A percentile compares a stretch with the other conserved stretches of the same genome.
Evolutionary conservation across 1,139 yeast species (phyloP).

Genomic region (Taphrina pruni): DNA sequence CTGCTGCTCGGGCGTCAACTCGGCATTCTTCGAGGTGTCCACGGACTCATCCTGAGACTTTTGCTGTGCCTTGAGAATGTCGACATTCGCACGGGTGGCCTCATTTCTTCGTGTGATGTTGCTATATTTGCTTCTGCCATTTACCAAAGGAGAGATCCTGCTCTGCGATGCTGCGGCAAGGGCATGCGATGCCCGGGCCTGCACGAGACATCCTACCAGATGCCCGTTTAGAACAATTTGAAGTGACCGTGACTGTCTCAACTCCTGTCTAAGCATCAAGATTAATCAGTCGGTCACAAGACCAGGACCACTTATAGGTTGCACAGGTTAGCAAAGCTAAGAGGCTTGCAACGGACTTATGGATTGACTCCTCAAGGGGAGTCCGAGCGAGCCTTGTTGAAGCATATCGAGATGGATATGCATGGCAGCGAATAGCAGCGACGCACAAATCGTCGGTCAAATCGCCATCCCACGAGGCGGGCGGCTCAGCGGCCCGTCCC

Average conservation of each 20-base stretch:
- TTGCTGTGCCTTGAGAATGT: slow-evolving; percentile 15
- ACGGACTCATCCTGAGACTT: slow-evolving; percentile 14
- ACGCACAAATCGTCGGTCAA: not conserved
- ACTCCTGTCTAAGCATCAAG: slow-evolving; percentile 25
- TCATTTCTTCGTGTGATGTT: not conserved
- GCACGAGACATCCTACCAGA: slow-evolving; percentile 2
- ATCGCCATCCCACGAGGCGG: not conserved
- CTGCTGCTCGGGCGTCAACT: slow-evolving; percentile 28
- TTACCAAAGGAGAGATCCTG: not conserved
- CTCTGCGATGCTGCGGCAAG: slow-evolving; percentile 4
- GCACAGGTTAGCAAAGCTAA: too few relatives aligned
- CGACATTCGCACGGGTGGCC: slow-evolving; percentile 23
- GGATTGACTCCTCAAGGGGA: not conserved
- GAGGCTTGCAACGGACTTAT: too few relatives aligned
- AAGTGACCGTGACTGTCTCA: slow-evolving; percentile 2
- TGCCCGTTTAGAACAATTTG: slow-evolving; percentile 9
- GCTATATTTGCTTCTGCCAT: not conserved
- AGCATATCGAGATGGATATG: slow-evolving; percentile 1
- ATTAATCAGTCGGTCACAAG: not conserved
- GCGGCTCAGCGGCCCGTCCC: slow-evolving; percentile 1
- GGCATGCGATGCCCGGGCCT: slow-evolving; percentile 20
- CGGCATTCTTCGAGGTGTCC: slow-evolving; percentile 22
- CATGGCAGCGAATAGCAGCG: not conserved
- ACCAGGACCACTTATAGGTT: too few relatives aligned
- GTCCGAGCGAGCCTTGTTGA: not conserved